Percentiles rank a stretch among this genome's conserved stretches.
Conservation (phyloP, 1,139 yeast genomes). For the Pichia sp. region DNA sequence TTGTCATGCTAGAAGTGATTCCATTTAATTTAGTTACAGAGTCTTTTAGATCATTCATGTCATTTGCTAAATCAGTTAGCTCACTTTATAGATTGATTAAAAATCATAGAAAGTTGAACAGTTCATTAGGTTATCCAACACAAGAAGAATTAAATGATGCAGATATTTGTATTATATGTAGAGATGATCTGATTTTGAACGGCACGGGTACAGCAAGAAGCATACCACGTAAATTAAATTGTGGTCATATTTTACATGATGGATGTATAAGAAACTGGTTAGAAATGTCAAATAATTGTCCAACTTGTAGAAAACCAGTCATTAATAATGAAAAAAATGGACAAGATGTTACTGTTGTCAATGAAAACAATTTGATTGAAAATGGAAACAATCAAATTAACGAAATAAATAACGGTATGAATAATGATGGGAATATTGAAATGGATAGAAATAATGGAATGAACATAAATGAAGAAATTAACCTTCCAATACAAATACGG, state of each 20-base stretch:
- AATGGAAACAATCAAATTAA: not conserved
- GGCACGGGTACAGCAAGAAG: constrained; percentile 35
- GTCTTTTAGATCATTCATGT: constrained; percentile 43
- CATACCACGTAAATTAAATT: constrained; percentile 66
- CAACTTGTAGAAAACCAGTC: constrained; percentile 82
- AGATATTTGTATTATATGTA: constrained; percentile 71
- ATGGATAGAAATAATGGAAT: not conserved
- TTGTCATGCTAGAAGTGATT: constrained; percentile 40
- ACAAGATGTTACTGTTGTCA: not conserved
- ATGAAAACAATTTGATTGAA: not conserved
- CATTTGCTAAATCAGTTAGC: constrained; percentile 41
- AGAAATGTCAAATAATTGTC: constrained; percentile 86
- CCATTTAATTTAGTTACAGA: constrained; percentile 69
- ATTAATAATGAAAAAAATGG: constrained; percentile 20
- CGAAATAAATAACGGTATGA: not conserved
- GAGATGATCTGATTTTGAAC: constrained; percentile 66
- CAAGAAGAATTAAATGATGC: constrained; percentile 54
- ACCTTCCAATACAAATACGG: not conserved
- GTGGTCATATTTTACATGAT: constrained; percentile 85
- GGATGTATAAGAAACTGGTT: constrained; percentile 93
- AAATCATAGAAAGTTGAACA: constrained; percentile 61
- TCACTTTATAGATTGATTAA: constrained; percentile 51
- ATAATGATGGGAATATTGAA: not conserved
- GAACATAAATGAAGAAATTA: not conserved
- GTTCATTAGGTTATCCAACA: constrained; percentile 54